Conservation (phyloP, 805 yeast genomes). For the Citeromyces nyonsensis region DNA sequence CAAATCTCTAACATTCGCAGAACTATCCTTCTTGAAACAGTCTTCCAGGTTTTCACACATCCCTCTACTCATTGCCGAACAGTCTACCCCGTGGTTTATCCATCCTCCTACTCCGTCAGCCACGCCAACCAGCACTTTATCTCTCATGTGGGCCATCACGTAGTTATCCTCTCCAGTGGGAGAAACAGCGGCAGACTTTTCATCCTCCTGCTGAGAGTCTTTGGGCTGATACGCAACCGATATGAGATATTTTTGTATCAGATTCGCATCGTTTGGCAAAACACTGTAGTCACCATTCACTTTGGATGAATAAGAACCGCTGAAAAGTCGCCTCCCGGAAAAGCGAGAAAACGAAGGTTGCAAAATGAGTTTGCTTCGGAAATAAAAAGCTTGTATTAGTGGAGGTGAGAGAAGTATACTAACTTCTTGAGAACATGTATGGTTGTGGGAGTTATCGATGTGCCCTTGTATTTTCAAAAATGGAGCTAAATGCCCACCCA, state of each 20-base stretch:
- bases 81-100: slow-evolving; percentile 84
- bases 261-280: slow-evolving; percentile 2
- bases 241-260: slow-evolving; percentile 27
- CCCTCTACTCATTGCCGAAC: slow-evolving; percentile 75
- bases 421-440: too few relatives aligned
- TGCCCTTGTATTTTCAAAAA: too few relatives aligned
- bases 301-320: background rate
- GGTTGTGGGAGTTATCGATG: too few relatives aligned
- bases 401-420: too few relatives aligned
- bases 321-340: too few relatives aligned
- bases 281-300: background rate
- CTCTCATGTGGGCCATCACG: slow-evolving; percentile 28
- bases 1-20: slow-evolving; percentile 25
- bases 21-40: slow-evolving; percentile 5
- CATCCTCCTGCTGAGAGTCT: slow-evolving; percentile 31
- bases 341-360: too few relatives aligned
- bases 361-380: too few relatives aligned
- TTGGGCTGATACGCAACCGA: slow-evolving; percentile 69
- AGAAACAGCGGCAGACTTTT: slow-evolving; percentile 18
- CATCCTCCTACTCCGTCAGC: slow-evolving; percentile 99
- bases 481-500: too few relatives aligned
- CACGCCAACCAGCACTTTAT: slow-evolving; percentile 51
- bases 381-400: too few relatives aligned
- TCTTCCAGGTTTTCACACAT: slow-evolving; percentile 42
- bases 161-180: slow-evolving; percentile 72